A percentile compares a stretch with the other conserved stretches of the same genome.
phyloP scores from a whole-genome alignment of 2,329 filamentous ascomycete genomes.

The Escovopsis weberi region DNA sequence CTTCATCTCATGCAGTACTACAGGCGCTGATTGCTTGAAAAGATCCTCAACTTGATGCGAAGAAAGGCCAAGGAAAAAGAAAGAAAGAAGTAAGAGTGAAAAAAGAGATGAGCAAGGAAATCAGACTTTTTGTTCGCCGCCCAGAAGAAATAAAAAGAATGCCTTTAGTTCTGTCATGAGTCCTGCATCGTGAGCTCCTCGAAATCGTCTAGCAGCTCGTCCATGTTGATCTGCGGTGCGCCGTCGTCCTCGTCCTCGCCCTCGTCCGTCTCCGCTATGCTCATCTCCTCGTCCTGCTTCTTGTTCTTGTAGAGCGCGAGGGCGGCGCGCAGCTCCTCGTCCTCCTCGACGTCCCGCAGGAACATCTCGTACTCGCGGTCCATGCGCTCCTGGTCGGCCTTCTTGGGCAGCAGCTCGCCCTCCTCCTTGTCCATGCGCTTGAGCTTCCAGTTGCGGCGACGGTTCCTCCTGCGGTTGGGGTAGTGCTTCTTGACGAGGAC shows the following conservation, averaged over 20 bases:
- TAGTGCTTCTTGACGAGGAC: constrained; percentile 96
- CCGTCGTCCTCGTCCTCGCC: constrained; percentile 38
- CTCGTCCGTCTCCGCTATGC: constrained; percentile 47
- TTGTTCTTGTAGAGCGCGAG: constrained; percentile 73
- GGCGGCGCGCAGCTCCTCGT: constrained; percentile 71
- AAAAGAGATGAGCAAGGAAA: too few relatives aligned
- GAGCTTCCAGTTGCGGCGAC: constrained; percentile 79
- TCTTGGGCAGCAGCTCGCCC: constrained; percentile 70
- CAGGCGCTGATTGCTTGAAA: neutral
- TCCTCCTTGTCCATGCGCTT: constrained; percentile 89
- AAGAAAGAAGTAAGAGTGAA: too few relatives aligned
- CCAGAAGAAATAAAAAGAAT: constrained; percentile 5
- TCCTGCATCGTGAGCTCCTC: constrained; percentile 53
- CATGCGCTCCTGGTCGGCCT: constrained; percentile 75
- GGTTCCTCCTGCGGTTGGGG: constrained; percentile 65
- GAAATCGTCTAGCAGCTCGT: constrained; percentile 82
- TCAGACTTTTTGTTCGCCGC: too few relatives aligned
- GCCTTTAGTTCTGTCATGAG: constrained; percentile 8
- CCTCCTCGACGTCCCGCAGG: constrained; percentile 90
- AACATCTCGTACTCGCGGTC: constrained; percentile 96
- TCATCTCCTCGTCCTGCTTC: constrained; percentile 48
- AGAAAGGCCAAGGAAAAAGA: too few relatives aligned
- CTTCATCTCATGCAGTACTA: neutral
- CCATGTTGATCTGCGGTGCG: constrained; percentile 57
- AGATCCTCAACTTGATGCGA: too few relatives aligned